Evolutionary conservation across 1,284 basidiomycete species (phyloP), one percentile per base, ranked within the genome.

Genomic region (Leccinum pachyderme): DNA sequence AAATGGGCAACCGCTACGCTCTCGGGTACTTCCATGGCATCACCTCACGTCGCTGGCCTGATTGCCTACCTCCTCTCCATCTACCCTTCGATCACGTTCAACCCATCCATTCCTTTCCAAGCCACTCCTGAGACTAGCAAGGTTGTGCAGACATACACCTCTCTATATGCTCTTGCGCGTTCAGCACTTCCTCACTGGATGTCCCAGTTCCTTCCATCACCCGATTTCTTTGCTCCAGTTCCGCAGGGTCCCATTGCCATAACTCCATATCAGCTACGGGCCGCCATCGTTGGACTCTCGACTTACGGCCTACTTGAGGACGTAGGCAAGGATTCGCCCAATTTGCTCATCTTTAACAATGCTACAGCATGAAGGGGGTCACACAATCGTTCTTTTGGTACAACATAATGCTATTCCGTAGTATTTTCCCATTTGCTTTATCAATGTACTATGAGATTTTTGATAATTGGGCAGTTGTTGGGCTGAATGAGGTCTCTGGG

Each of bases 21-120:
- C 63, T 89, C 83, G 3, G 85, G 84, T 25, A 88, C 86, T 25
- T 88, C 86, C 13, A 87, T 87, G 86, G 85, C 85, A 5, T 82
- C 82, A 7, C 84, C 84, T 48, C 84, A 86, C 64, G 79, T 77
- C 32, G 87, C 86, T 51, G 92, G 92, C 63, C 73, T 93, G 44
- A 75, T 91, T 52, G 91, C 92, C 27, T 95, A 95, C 78, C 81
- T 93, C 59, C 81, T 96, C 55, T 93, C 91, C 22, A 80, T 91
- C 63, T 86, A 90, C 72, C 86, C 86, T 15, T 81, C 82, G 9
- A 69, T 75, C 49, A 75, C 79, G 2, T 91, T 91, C 71, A 66
- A 81, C 67, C 81, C 83, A 12, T 63, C 68, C 11, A 59, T 81
- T 56, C 71, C 60, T 58, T 63, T 52, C 62, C 73, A 47, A 59